These are phyloP conservation scores for Carex arenaria DNA, from an alignment of 202 grass and related monocot species.

Conservation along the genomic window DNA sequence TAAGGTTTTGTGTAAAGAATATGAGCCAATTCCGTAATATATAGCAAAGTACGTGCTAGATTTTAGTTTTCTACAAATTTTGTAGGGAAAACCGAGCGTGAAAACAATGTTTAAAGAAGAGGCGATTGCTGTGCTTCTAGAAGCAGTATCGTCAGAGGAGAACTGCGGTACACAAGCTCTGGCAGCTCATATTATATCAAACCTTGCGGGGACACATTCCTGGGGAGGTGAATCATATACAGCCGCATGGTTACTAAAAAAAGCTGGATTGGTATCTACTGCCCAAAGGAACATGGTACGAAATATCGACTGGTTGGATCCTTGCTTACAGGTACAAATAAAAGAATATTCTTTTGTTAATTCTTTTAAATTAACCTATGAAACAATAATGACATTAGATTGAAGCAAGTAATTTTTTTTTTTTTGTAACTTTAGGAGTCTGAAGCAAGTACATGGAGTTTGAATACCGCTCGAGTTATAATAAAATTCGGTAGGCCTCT, in stretches of 20 bases:
- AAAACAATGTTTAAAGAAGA: constrained; percentile 77
- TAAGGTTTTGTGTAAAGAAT: background rate
- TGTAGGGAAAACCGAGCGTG: constrained; percentile 44
- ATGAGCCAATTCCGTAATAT: background rate
- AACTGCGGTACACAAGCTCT: constrained; percentile 54
- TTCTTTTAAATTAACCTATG: background rate
- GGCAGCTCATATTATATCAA: constrained; percentile 68
- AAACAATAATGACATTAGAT: background rate
- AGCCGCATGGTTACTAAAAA: constrained; percentile 63
- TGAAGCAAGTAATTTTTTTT: background rate
- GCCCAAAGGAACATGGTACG: constrained; percentile 79
- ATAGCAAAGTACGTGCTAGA: background rate
- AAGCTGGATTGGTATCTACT: constrained; percentile 64
- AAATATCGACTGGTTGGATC: constrained; percentile 77
- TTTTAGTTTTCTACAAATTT: background rate
- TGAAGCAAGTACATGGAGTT: constrained; percentile 76
- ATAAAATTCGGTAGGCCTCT: constrained; percentile 44
- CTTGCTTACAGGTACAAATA: constrained; percentile 68
- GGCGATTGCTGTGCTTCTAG: constrained; percentile 71
- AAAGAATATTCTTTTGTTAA: constrained; percentile 22
- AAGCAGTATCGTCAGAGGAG: constrained; percentile 52
- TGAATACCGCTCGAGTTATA: constrained; percentile 39
- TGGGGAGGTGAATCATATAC: constrained; percentile 92
- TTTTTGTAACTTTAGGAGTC: constrained; percentile 39
- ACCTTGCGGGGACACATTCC: constrained; percentile 87